Base-by-base conservation (phyloP, 352 stramenopile genomes). In the Stephanocyclus meneghinianus region DNA sequence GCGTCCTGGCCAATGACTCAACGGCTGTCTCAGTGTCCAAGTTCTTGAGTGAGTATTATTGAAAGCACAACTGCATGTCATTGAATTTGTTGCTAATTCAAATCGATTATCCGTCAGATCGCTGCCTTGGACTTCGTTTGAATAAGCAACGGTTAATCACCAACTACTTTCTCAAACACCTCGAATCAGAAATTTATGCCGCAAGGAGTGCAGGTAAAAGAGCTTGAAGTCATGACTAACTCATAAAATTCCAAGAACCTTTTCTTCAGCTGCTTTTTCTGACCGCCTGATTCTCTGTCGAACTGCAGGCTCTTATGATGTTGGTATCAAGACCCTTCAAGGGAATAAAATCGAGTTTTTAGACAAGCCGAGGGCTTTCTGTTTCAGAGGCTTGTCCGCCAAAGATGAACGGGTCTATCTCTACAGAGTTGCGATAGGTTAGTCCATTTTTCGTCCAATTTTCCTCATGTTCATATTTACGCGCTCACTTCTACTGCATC, bases 331-430 rank as follows among this genome's bases (percentile, higher is more conserved):
- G 18, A 69, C 44, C 10, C 29, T 77, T 9, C 35, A 30, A 18
- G 70, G 70, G 1, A 67, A 55, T 8, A 64, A 62, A 11, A 48
- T 77, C 50, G 48, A 71, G 40, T 71, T 77, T 71, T 9, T 35
- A 42, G 70, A 42, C 29, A 69, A 63, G 16, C 70, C 70, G 9
- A 48, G 70, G 26, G 59, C 71, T 9, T 86, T 86, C 61, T 66
- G 65, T 21, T 86, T 86, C 30, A 44, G 78, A 59, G 78, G 78
- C 26, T 47, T 80, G 26, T 51, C 62, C 3, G 80, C 75, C 0
- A 83, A 80, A 47, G 68, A 83, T 61, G 80, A 86, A n/a, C 51
- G 63, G 53, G 72, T 85, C 4, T 30, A 75, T 30, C 15, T 85
- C 0, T 86, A 86, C 57, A 63, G 68, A 44, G 75, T 84, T 44